These are phyloP conservation scores for Spathaspora girioi DNA, from an alignment of 805 yeast species.

Conservation along the genomic window DNA sequence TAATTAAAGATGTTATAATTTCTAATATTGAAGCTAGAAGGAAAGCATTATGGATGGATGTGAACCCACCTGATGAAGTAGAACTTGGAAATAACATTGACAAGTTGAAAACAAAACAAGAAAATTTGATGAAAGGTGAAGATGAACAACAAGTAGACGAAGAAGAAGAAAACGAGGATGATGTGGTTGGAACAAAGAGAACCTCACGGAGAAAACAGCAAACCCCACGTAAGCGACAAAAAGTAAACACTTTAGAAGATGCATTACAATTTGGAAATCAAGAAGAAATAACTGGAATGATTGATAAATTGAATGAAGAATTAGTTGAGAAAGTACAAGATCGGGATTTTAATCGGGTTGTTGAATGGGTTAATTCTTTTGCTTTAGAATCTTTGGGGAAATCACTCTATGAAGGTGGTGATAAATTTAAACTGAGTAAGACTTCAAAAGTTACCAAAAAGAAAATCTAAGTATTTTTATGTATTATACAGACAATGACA, in stretches of 20 bases:
- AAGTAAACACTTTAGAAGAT: slow-evolving; percentile 24
- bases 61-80: slow-evolving; percentile 25
- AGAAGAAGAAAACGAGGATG: slow-evolving; percentile 33
- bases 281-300: slow-evolving; percentile 20
- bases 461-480: not conserved
- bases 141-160: slow-evolving; percentile 17
- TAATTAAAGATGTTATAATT: slow-evolving; percentile 49
- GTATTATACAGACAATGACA: not conserved
- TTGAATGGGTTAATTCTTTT: slow-evolving; percentile 60
- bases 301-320: slow-evolving; percentile 23
- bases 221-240: slow-evolving; percentile 35
- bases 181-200: slow-evolving; percentile 26
- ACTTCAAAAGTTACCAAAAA: not conserved
- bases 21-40: slow-evolving; percentile 58
- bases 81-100: slow-evolving; percentile 38
- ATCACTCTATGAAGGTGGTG: slow-evolving; percentile 56
- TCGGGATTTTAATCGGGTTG: slow-evolving; percentile 43
- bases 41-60: slow-evolving; percentile 46
- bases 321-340: slow-evolving; percentile 32
- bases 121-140: slow-evolving; percentile 10
- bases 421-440: slow-evolving; percentile 17
- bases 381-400: slow-evolving; percentile 52
- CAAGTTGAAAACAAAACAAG: slow-evolving; percentile 22
- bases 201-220: slow-evolving; percentile 24
- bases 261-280: slow-evolving; percentile 23